These are phyloP conservation scores for Dimargaris verticillata DNA, from an alignment of 192 early-diverging fungal species.

Conservation along the genomic window DNA sequence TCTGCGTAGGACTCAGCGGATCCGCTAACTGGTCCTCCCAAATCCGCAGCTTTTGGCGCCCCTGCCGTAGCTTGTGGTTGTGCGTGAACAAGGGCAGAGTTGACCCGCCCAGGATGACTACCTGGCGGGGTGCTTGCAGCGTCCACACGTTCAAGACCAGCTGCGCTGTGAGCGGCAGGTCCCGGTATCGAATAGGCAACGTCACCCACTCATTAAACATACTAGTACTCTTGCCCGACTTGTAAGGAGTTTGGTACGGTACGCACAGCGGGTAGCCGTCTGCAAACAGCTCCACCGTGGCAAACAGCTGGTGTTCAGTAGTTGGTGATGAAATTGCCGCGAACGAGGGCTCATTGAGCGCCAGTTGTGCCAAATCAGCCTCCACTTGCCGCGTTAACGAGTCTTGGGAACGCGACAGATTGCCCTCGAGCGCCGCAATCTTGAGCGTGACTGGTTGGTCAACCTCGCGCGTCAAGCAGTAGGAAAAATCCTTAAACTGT, in stretches of 20 bases:
- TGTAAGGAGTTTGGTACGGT: conserved; percentile 12
- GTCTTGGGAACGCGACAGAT: no score
- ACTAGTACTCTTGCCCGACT: background rate
- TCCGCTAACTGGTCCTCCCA: conserved; percentile 32
- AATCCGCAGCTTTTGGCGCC: conserved; percentile 58
- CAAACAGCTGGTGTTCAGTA: background rate
- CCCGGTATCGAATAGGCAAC: conserved; percentile 73
- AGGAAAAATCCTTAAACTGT: conserved; percentile 46
- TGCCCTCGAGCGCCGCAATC: conserved; percentile 25
- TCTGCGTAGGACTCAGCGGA: conserved; percentile 39
- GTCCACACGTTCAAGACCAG: conserved; percentile 70
- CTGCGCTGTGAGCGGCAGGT: conserved; percentile 56
- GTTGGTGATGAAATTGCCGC: background rate
- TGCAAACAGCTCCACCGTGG: conserved; percentile 5
- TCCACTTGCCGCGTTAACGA: no score
- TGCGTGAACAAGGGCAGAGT: conserved; percentile 69
- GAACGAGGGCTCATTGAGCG: background rate
- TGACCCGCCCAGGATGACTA: conserved; percentile 54
- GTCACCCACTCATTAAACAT: conserved; percentile 86
- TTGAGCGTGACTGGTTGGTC: conserved; percentile 38
- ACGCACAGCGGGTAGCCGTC: conserved; percentile 10
- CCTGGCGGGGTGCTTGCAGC: conserved; percentile 52
- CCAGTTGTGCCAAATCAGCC: background rate
- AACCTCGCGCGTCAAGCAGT: conserved; percentile 46
- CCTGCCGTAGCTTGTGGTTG: conserved; percentile 68